phyloP scores from a whole-genome alignment of 2,329 filamentous ascomycete species.

The Diplodia intermedia region DNA sequence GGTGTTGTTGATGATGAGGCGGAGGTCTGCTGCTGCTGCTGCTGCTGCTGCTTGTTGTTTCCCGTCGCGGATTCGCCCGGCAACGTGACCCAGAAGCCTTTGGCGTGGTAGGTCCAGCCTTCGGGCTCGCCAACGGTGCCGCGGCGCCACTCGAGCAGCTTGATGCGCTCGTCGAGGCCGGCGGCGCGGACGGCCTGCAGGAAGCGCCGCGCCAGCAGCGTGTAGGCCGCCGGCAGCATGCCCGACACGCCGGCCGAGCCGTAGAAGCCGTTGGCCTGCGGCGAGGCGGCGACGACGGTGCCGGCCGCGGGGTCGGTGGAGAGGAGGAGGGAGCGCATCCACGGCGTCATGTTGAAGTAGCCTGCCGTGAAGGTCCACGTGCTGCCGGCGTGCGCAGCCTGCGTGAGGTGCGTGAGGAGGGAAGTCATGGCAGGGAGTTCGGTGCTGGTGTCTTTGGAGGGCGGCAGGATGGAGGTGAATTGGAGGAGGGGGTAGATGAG shows the following conservation, averaged over 20 bases:
- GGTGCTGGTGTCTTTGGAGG: slow-evolving; percentile 73
- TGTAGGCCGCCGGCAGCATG: slow-evolving; percentile 90
- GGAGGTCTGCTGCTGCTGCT: neutral
- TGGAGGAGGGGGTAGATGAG: slow-evolving; percentile 86
- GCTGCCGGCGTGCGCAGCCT: slow-evolving; percentile 68
- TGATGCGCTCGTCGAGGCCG: slow-evolving; percentile 65
- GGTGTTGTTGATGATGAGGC: slow-evolving; percentile 35
- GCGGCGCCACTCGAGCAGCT: slow-evolving; percentile 84
- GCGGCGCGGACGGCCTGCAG: slow-evolving; percentile 66
- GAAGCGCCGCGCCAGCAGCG: slow-evolving; percentile 83
- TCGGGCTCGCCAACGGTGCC: slow-evolving; percentile 80
- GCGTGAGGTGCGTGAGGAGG: slow-evolving; percentile 74
- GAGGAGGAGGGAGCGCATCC: slow-evolving; percentile 80
- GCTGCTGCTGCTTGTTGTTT: too few relatives aligned
- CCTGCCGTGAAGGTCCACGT: slow-evolving; percentile 97
- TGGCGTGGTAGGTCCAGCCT: slow-evolving; percentile 98
- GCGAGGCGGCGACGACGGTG: slow-evolving; percentile 89
- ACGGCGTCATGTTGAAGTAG: slow-evolving; percentile 95
- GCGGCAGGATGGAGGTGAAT: slow-evolving; percentile 81
- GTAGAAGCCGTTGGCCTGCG: slow-evolving; percentile 95
- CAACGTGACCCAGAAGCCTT: slow-evolving; percentile 89
- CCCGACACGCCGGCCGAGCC: slow-evolving; percentile 85
- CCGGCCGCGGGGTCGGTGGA: slow-evolving; percentile 72
- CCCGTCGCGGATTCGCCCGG: slow-evolving; percentile 49
- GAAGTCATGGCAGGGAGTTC: slow-evolving; percentile 83